A percentile compares a stretch with the other conserved stretches of the same genome.
Evolutionary conservation across 495 filamentous ascomycete genomes (phyloP).

Genomic region (Penicillium bovifimosum): DNA sequence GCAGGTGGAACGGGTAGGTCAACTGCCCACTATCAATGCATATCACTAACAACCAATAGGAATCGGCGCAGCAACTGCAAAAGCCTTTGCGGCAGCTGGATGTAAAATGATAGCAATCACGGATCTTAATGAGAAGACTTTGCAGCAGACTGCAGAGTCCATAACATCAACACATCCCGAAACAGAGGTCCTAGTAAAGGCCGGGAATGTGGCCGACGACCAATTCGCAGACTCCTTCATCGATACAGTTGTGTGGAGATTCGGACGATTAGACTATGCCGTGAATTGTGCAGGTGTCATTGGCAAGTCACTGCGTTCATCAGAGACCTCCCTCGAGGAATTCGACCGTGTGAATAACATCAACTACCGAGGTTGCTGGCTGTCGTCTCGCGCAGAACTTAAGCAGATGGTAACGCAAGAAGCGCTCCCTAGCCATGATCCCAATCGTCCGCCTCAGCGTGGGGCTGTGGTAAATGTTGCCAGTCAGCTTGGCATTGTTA

Average conservation of each 20-base stretch:
- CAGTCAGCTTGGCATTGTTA: conserved; percentile 50
- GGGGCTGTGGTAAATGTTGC: conserved; percentile 51
- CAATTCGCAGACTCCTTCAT: conserved; percentile 38
- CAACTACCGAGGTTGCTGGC: conserved; percentile 50
- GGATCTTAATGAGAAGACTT: conserved; percentile 38
- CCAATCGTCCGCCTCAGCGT: conserved; percentile 25
- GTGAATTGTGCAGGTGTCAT: conserved; percentile 48
- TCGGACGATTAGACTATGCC: conserved; percentile 47
- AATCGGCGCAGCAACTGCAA: conserved; percentile 50
- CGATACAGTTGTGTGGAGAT: conserved; percentile 21
- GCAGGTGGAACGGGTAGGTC: conserved; percentile 27
- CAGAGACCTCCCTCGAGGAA: conserved; percentile 27
- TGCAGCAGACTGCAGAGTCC: conserved; percentile 29
- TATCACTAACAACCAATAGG: conserved; percentile 26
- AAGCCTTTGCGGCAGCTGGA: conserved; percentile 45
- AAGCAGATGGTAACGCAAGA: conserved; percentile 46
- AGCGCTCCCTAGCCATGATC: conserved; percentile 37
- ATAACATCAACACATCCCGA: conserved; percentile 29
- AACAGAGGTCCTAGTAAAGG: conserved; percentile 21
- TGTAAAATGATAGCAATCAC: conserved; percentile 45
- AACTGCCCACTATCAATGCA: background rate
- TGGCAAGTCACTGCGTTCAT: conserved; percentile 32
- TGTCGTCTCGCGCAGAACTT: conserved; percentile 44
- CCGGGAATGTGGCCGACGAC: conserved; percentile 41
- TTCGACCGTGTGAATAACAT: conserved; percentile 48